Percentiles rank a stretch among this genome's conserved stretches.
These are phyloP conservation scores for Aegilops speltoides DNA, from an alignment of 176 grass and related monocot genomes.

Conservation along the genomic window DNA sequence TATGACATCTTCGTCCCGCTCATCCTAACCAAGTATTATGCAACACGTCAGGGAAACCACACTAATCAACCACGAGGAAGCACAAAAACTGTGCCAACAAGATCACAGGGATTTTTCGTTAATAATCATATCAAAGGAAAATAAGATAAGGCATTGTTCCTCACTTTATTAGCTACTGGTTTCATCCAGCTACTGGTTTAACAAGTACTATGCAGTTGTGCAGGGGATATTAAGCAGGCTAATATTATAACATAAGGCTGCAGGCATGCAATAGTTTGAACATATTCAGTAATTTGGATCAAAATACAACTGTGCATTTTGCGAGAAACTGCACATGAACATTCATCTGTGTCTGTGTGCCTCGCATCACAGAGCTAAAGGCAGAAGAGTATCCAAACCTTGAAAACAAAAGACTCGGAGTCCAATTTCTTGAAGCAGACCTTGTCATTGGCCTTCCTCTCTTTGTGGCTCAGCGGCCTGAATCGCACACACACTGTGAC, in stretches of 20 bases:
- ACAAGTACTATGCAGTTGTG: not conserved
- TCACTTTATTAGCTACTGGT: not conserved
- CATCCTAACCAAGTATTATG: conserved; percentile 45
- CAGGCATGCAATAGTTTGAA: not conserved
- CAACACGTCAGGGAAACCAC: conserved; percentile 1
- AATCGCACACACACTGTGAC: conserved; percentile 83
- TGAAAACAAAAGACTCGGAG: conserved; percentile 66
- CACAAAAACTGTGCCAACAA: not conserved
- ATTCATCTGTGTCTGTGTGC: not conserved
- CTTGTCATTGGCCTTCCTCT: conserved; percentile 61
- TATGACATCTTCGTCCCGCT: conserved; percentile 69
- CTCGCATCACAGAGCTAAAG: not conserved
- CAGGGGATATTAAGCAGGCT: not conserved
- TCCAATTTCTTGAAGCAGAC: conserved; percentile 59
- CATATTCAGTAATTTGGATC: not conserved
- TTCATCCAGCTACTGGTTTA: not conserved
- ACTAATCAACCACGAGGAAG: conserved; percentile 18
- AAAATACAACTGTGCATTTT: not conserved
- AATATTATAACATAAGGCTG: not conserved
- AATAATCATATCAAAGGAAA: not conserved
- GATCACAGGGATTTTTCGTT: conserved; percentile 1
- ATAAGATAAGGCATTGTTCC: not conserved
- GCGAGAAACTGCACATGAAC: not conserved
- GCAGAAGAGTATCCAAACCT: conserved; percentile 40
- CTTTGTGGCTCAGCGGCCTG: conserved; percentile 67